These are phyloP conservation scores for Gardenia jasminoides DNA, from an alignment of 257 asterid genomes.

Conservation along the genomic window DNA sequence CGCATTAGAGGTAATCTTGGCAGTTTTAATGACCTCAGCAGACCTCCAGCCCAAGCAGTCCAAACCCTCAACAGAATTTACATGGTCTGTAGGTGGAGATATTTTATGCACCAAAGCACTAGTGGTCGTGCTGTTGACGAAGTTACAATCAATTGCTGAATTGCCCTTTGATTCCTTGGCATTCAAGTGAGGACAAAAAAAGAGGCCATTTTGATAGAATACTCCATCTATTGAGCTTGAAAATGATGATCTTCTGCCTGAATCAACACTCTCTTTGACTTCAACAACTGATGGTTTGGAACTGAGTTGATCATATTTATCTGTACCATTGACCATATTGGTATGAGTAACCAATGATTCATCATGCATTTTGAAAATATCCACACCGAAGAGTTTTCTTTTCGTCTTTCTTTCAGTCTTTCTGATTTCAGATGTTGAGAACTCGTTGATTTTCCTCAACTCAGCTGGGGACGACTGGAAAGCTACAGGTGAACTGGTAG, in stretches of 20 bases:
- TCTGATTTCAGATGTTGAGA: conserved; percentile 23
- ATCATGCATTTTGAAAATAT: conserved; percentile 48
- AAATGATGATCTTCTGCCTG: conserved; percentile 21
- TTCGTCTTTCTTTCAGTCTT: conserved; percentile 39
- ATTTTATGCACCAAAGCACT: conserved; percentile 4
- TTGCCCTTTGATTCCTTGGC: conserved; percentile 25
- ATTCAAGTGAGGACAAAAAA: conserved; percentile 7
- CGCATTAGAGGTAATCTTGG: conserved; percentile 12
- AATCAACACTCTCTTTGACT: conserved; percentile 7
- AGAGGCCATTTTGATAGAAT: conserved; percentile 16
- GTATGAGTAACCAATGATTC: conserved; percentile 23
- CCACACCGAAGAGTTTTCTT: conserved; percentile 63
- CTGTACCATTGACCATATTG: conserved; percentile 8
- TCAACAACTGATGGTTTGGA: background rate
- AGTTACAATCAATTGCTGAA: conserved; percentile 16
- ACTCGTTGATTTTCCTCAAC: conserved; percentile 27
- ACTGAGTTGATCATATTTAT: conserved; percentile 15
- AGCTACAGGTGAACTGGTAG: background rate
- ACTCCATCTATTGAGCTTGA: conserved; percentile 19
- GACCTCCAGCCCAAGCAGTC: conserved; percentile 20
- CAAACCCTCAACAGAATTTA: conserved; percentile 18
- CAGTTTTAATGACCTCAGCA: conserved; percentile 17
- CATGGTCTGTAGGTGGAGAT: conserved; percentile 10
- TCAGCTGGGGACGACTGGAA: conserved; percentile 19
- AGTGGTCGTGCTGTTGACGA: background rate